Conservation (phyloP, 176 grass and related monocot species). For the Cocos nucifera region DNA sequence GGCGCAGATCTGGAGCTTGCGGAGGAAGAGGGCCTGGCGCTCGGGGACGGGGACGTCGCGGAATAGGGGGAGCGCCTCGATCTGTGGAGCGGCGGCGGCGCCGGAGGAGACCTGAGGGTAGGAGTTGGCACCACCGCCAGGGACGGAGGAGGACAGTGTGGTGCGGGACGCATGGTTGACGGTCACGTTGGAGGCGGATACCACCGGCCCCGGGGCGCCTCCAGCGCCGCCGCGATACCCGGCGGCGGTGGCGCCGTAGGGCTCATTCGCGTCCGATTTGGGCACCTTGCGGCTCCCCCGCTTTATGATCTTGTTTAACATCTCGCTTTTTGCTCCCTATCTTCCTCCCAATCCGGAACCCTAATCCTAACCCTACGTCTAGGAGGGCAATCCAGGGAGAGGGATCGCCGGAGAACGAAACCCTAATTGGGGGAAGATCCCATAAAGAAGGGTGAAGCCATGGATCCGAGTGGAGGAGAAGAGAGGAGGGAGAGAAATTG, state of each 20-base stretch:
- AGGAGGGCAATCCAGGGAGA: no score
- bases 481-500: no score
- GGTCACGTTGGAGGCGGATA: slow-evolving; percentile 3
- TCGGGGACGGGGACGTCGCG: slow-evolving; percentile 5
- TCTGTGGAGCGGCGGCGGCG: not conserved
- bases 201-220: no score
- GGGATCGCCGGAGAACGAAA: no score
- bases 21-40: slow-evolving; percentile 3
- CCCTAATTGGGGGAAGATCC: no score
- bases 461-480: no score
- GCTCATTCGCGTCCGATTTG: slow-evolving; percentile 1
- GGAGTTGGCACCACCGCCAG: not conserved
- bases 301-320: slow-evolving; percentile 14
- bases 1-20: slow-evolving; percentile 17
- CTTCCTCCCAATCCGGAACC: no score
- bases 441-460: no score
- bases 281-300: slow-evolving; percentile 9
- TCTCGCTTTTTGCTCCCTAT: not conserved
- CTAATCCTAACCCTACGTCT: no score
- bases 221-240: not conserved
- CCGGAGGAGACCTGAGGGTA: no score
- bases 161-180: slow-evolving; percentile 12
- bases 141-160: not conserved
- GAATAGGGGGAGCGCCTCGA: slow-evolving; percentile 12
- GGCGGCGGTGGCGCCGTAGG: not conserved